Conservation (phyloP, 1,284 basidiomycete species). For the Ustilago loliicola region DNA sequence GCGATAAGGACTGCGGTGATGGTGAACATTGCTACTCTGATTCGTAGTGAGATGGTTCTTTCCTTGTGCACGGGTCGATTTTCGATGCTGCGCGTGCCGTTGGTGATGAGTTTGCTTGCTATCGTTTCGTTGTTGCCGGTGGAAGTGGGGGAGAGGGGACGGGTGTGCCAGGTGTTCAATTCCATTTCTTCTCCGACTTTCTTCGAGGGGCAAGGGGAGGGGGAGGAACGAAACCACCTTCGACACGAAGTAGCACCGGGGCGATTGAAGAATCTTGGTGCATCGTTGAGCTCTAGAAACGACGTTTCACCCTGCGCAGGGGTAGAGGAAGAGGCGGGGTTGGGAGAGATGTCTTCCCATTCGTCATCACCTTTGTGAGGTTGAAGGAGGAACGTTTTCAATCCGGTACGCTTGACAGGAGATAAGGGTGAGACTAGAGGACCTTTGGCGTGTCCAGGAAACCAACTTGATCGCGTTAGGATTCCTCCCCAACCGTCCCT, state of each 20-base stretch:
- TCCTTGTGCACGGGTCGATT: slow-evolving; percentile 15
- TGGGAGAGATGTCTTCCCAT: slow-evolving; percentile 39
- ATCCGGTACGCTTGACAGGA: not conserved
- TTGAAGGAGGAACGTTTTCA: slow-evolving; percentile 21
- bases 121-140: not conserved
- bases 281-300: slow-evolving; percentile 33
- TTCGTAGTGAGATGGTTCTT: not conserved
- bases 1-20: slow-evolving; percentile 9
- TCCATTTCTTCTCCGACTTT: not conserved
- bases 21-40: slow-evolving; percentile 1
- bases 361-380: slow-evolving; percentile 19
- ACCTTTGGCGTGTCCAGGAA: slow-evolving; percentile 19
- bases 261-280: slow-evolving; percentile 24
- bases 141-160: not conserved
- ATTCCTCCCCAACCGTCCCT: slow-evolving; percentile 50
- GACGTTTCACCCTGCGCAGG: not conserved
- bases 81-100: slow-evolving; percentile 9
- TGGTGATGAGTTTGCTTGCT: slow-evolving; percentile 26
- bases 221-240: slow-evolving; percentile 1
- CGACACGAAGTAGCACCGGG: not conserved
- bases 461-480: slow-evolving; percentile 39
- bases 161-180: slow-evolving; percentile 14
- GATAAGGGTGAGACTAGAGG: slow-evolving; percentile 32
- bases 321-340: not conserved
- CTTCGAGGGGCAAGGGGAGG: not conserved